Conservation (phyloP, 192 early-diverging fungal genomes). For the Coemansia sp. region DNA sequence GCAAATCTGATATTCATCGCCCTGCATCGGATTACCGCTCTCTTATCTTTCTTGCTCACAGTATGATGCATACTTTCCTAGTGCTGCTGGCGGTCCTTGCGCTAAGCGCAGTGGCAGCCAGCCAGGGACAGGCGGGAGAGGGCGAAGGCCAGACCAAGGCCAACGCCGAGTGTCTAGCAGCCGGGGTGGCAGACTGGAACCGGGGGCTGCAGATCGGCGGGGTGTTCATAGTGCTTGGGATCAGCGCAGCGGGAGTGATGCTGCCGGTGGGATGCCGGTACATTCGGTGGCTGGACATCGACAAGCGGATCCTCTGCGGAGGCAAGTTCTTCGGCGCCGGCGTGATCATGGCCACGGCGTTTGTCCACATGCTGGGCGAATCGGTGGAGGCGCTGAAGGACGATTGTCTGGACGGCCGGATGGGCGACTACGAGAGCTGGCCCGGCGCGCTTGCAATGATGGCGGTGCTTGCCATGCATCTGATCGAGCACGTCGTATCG, state of each 20-base stretch:
- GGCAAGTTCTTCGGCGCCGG: constrained; percentile 67
- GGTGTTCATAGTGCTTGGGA: constrained; percentile 59
- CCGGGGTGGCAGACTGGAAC: constrained; percentile 51
- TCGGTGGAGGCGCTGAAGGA: constrained; percentile 60
- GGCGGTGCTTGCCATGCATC: constrained; percentile 65
- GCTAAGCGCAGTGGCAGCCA: background rate
- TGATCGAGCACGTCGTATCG: constrained; percentile 61
- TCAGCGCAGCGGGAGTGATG: constrained; percentile 57
- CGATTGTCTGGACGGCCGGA: constrained; percentile 56
- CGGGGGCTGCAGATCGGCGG: constrained; percentile 54
- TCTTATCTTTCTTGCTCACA: background rate
- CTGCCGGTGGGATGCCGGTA: constrained; percentile 55
- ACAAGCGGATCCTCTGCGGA: constrained; percentile 34
- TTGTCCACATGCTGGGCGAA: constrained; percentile 74
- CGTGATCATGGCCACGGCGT: constrained; percentile 72
- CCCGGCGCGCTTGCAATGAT: constrained; percentile 64
- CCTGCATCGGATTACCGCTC: background rate
- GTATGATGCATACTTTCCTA: background rate
- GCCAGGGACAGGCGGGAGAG: background rate
- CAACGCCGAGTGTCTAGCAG: constrained; percentile 25
- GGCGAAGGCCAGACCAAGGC: background rate
- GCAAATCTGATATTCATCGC: background rate
- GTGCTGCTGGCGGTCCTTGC: background rate
- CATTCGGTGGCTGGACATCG: constrained; percentile 29
- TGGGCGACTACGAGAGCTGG: constrained; percentile 58